phyloP scores from a whole-genome alignment of 1,284 basidiomycete genomes.

The Jaminaea rosea region DNA sequence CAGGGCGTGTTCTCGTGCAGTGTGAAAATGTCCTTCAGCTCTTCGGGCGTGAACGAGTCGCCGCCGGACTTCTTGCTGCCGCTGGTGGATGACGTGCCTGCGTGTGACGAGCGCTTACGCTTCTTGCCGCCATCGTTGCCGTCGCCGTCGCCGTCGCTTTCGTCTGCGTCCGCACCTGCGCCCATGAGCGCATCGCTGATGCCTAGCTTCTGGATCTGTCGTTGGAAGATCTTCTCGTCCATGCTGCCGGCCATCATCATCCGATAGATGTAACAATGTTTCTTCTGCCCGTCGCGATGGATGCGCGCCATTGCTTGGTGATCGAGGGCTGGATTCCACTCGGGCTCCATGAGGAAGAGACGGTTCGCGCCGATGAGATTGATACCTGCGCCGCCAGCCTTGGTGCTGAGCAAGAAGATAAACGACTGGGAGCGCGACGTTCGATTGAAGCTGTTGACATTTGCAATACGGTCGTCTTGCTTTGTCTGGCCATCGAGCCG shows the following conservation, averaged over 20 bases:
- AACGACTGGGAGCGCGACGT: constrained; percentile 48
- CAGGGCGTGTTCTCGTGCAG: constrained; percentile 70
- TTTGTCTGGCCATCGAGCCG: constrained; percentile 67
- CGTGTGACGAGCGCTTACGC: constrained; percentile 11
- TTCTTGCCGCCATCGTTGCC: constrained; percentile 25
- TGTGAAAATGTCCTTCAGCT: constrained; percentile 70
- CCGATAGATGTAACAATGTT: constrained; percentile 77
- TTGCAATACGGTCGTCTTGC: constrained; percentile 25
- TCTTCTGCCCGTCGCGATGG: constrained; percentile 73
- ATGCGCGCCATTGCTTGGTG: constrained; percentile 96
- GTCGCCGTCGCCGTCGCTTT: background rate
- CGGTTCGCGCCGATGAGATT: constrained; percentile 96
- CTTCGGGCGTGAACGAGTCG: constrained; percentile 33
- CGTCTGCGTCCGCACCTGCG: constrained; percentile 12
- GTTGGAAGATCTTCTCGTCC: constrained; percentile 52
- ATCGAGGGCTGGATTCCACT: constrained; percentile 84
- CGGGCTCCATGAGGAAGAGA: constrained; percentile 72
- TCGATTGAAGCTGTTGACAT: constrained; percentile 37
- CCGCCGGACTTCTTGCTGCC: too few species aligned
- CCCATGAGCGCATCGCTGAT: constrained; percentile 56
- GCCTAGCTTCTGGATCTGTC: constrained; percentile 92
- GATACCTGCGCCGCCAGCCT: constrained; percentile 96
- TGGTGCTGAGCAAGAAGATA: constrained; percentile 88
- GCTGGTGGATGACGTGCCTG: too few species aligned
- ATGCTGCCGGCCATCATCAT: constrained; percentile 55